Evolutionary conservation across 2,329 filamentous ascomycete species (phyloP).

Genomic region (Cladorrhinum sp.): DNA sequence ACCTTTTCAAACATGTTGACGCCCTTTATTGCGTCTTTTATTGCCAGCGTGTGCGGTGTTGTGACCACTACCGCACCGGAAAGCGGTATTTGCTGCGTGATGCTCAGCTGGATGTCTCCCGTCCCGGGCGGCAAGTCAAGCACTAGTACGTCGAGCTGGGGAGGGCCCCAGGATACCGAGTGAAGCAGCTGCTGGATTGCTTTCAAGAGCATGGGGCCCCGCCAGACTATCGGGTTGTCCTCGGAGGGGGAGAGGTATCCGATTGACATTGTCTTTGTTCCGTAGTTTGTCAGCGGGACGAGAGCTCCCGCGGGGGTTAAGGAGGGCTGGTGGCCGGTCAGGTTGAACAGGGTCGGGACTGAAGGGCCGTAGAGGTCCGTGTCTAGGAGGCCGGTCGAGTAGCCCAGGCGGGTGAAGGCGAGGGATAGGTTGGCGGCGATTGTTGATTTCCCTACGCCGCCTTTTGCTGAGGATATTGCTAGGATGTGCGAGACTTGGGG

Average conservation of each 20-base stretch:
- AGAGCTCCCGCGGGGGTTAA: constrained; percentile 74
- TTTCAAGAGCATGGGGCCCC: constrained; percentile 96
- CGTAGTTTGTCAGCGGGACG: constrained; percentile 87
- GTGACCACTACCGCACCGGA: constrained; percentile 86
- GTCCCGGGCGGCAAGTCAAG: constrained; percentile 92
- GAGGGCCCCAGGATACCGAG: constrained; percentile 81
- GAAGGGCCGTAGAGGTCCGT: constrained; percentile 97
- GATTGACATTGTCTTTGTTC: constrained; percentile 98
- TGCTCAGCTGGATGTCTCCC: constrained; percentile 93
- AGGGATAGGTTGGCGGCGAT: constrained; percentile 85
- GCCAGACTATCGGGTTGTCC: constrained; percentile 84
- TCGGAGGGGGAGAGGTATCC: constrained; percentile 83
- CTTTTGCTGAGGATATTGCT: constrained; percentile 95
- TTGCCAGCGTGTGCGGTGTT: constrained; percentile 87
- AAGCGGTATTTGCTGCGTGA: constrained; percentile 88
- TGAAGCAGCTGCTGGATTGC: constrained; percentile 93
- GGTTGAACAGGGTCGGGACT: constrained; percentile 82
- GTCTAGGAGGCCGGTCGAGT: constrained; percentile 84
- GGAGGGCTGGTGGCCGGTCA: constrained; percentile 73
- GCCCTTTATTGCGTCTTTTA: constrained; percentile 88
- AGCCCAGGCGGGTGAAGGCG: constrained; percentile 76
- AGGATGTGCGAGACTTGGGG: constrained; percentile 85
- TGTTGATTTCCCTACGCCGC: constrained; percentile 96
- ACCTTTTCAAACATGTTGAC: constrained; percentile 91
- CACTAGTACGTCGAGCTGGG: constrained; percentile 77